Evolutionary conservation across 371 early-diverging fungal genomes (phyloP).

Genomic region (Gilbertella persicaria): DNA sequence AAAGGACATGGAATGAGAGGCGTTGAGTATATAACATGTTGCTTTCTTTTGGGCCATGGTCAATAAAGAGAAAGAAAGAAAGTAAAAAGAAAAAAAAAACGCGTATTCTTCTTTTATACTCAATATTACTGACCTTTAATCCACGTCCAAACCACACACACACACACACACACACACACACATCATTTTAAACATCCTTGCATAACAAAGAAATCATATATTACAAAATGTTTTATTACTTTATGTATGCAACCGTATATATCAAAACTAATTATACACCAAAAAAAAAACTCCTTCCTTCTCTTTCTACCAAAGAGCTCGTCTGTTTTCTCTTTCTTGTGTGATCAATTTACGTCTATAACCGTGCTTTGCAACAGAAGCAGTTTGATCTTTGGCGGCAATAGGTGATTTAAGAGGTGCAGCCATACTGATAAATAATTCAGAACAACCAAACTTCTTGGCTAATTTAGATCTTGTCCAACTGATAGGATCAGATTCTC

Average conservation of each 20-base stretch:
- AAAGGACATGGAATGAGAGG: constrained; percentile 50
- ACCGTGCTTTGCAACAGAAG: constrained; percentile 22
- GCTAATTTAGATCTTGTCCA: constrained; percentile 54
- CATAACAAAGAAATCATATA: not conserved
- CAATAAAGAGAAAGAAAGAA: constrained; percentile 1
- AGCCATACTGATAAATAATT: constrained; percentile 43
- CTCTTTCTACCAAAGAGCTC: constrained; percentile 42
- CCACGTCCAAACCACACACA: too few species aligned
- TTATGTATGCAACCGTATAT: too few species aligned
- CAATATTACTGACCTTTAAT: too few species aligned
- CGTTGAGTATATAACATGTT: constrained; percentile 64
- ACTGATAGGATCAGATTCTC: constrained; percentile 41
- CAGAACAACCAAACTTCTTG: constrained; percentile 48
- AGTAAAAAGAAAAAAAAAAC: too few species aligned
- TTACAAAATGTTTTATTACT: constrained; percentile 1
- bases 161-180: too few species aligned
- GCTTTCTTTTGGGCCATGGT: constrained; percentile 63
- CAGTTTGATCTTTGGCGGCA: constrained; percentile 1
- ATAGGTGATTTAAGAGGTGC: constrained; percentile 27
- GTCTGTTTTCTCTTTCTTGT: constrained; percentile 46
- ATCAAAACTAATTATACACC: too few species aligned
- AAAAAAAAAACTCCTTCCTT: too few species aligned
- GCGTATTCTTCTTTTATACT: not conserved
- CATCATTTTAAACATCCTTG: not conserved
- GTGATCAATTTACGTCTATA: constrained; percentile 43